These are phyloP conservation scores for Floccularia luteovirens DNA, from an alignment of 768 basidiomycete species.

Conservation along the genomic window DNA sequence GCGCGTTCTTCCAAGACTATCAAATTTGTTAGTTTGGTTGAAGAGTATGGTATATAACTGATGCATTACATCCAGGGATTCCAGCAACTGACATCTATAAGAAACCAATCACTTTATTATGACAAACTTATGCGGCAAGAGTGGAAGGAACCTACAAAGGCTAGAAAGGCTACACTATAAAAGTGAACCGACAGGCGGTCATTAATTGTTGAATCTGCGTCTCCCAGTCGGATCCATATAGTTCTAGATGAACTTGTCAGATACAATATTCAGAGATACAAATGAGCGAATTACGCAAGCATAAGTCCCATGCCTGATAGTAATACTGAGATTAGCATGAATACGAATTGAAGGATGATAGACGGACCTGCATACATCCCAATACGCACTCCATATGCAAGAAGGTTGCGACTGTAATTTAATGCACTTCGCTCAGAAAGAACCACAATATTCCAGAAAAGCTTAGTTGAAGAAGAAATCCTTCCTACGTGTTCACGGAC, in stretches of 20 bases:
- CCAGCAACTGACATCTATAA: conserved; percentile 51
- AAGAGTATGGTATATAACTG: conserved; percentile 5
- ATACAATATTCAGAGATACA: conserved; percentile 16
- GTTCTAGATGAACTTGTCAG: conserved; percentile 21
- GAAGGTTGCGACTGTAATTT: conserved; percentile 46
- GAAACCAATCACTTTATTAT: background rate
- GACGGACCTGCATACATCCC: conserved; percentile 48
- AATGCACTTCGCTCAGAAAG: conserved; percentile 36
- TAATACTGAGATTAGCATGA: background rate
- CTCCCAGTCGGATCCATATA: conserved; percentile 43
- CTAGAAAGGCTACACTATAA: conserved; percentile 48
- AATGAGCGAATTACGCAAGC: conserved; percentile 25
- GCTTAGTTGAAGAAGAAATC: conserved; percentile 13
- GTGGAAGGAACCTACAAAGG: conserved; percentile 25
- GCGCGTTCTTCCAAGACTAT: conserved; percentile 51
- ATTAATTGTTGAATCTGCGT: conserved; percentile 30
- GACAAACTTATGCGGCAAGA: background rate
- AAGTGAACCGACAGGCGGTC: conserved; percentile 47
- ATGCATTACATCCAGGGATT: conserved; percentile 45
- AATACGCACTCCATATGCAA: conserved; percentile 49
- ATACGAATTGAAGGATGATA: conserved; percentile 1
- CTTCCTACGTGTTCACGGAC: conserved; percentile 17
- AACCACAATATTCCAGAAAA: conserved; percentile 35
- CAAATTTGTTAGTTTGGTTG: background rate
- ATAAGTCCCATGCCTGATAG: conserved; percentile 33